Conservation (phyloP, 352 stramenopile genomes). For the Globisporangium abappressorium region DNA sequence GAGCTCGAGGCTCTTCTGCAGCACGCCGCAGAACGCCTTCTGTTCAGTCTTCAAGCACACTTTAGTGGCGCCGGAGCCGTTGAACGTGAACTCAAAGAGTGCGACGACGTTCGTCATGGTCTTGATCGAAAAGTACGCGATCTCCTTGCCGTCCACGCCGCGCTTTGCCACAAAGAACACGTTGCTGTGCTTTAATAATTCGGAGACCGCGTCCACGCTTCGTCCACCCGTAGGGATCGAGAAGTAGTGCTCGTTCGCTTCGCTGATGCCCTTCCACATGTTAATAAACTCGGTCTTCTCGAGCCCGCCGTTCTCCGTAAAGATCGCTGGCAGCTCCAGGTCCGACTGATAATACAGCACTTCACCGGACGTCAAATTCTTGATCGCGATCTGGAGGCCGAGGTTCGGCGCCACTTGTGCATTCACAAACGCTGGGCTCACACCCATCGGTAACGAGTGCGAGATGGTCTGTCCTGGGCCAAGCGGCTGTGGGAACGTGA, state of each 20-base stretch:
- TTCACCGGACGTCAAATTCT: constrained; percentile 93
- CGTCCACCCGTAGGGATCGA: constrained; percentile 68
- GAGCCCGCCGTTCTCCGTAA: constrained; percentile 82
- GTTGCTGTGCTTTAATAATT: constrained; percentile 87
- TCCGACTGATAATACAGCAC: constrained; percentile 97
- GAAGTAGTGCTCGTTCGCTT: constrained; percentile 94
- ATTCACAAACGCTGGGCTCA: constrained; percentile 79
- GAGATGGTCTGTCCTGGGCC: constrained; percentile 71
- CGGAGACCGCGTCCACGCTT: constrained; percentile 84
- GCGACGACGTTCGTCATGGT: constrained; percentile 92
- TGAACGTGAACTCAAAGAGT: constrained; percentile 95
- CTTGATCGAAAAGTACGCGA: constrained; percentile 95
- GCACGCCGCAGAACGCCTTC: constrained; percentile 83
- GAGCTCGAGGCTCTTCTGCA: constrained; percentile 89
- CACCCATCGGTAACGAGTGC: constrained; percentile 74
- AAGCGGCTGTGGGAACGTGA: constrained; percentile 70
- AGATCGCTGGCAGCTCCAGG: constrained; percentile 89
- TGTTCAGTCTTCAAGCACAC: constrained; percentile 95
- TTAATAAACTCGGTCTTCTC: constrained; percentile 93
- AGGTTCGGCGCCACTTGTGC: constrained; percentile 65
- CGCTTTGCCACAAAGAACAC: constrained; percentile 95
- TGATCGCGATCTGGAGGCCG: constrained; percentile 95
- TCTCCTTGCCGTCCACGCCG: constrained; percentile 92
- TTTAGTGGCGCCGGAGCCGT: constrained; percentile 89
- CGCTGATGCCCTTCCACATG: constrained; percentile 95